phyloP scores from a whole-genome alignment of 2,329 filamentous ascomycete genomes.

The Colletotrichum destructivum region DNA sequence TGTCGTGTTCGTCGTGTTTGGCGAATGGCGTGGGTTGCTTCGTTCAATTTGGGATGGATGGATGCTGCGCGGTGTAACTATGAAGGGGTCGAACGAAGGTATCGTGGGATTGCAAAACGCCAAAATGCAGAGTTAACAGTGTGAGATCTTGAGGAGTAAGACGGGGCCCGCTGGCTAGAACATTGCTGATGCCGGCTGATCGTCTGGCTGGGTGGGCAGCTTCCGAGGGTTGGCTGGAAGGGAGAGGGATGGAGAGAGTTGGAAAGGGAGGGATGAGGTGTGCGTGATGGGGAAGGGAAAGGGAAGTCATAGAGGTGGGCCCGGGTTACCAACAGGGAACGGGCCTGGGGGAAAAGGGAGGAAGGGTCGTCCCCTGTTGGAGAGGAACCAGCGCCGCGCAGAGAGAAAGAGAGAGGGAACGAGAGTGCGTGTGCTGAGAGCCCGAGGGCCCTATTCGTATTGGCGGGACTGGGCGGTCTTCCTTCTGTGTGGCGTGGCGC shows the following conservation, averaged over 20 bases:
- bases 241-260: conserved; percentile 39
- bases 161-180: conserved; percentile 30
- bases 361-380: conserved; percentile 36
- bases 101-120: conserved; percentile 30
- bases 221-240: conserved; percentile 14
- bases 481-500: conserved; percentile 17
- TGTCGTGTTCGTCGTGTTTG: conserved; percentile 29
- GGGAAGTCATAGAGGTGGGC: conserved; percentile 29
- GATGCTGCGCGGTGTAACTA: conserved; percentile 11
- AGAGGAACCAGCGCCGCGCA: not conserved
- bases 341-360: conserved; percentile 38
- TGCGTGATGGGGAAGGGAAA: conserved; percentile 35
- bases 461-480: conserved; percentile 25
- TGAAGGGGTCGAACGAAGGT: conserved; percentile 20
- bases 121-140: conserved; percentile 15
- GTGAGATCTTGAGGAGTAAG: conserved; percentile 24
- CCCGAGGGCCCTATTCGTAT: conserved; percentile 13
- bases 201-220: conserved; percentile 22
- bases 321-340: conserved; percentile 29
- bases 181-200: conserved; percentile 33
- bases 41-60: conserved; percentile 4
- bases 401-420: not conserved
- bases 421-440: not conserved
- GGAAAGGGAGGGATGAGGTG: conserved; percentile 38
- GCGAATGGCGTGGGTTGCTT: conserved; percentile 23